These are phyloP conservation scores for Globisporangium solare DNA, from an alignment of 352 stramenopile species.

Conservation along the genomic window DNA sequence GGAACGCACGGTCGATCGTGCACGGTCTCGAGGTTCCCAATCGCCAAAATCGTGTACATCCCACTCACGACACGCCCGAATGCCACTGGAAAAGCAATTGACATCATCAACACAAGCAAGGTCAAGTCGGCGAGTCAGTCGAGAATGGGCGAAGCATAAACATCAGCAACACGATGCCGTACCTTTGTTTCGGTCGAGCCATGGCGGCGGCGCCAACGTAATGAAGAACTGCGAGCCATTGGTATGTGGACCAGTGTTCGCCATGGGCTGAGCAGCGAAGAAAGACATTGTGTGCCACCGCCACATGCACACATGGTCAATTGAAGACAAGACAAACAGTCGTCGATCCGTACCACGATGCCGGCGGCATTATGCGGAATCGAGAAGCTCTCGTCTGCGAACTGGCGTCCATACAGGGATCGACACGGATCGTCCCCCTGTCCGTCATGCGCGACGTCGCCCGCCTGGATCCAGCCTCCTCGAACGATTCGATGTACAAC, in stretches of 20 bases:
- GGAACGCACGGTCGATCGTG: slow-evolving; percentile 50
- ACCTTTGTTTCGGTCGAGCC: slow-evolving; percentile 70
- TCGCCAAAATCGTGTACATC: slow-evolving; percentile 47
- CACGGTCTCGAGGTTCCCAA: slow-evolving; percentile 45
- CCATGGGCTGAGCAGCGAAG: slow-evolving; percentile 87
- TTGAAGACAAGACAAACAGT: not conserved
- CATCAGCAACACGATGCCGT: slow-evolving; percentile 1
- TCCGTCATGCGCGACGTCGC: slow-evolving; percentile 43
- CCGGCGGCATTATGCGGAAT: slow-evolving; percentile 57
- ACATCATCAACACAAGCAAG: not conserved
- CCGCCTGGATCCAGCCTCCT: slow-evolving; percentile 70
- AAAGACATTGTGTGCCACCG: slow-evolving; percentile 3
- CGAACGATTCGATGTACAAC: slow-evolving; percentile 59
- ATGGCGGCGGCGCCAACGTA: slow-evolving; percentile 76
- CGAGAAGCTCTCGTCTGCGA: slow-evolving; percentile 71
- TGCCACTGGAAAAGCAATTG: slow-evolving; percentile 31
- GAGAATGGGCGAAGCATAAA: not conserved
- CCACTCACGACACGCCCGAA: slow-evolving; percentile 71
- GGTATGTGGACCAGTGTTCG: slow-evolving; percentile 92
- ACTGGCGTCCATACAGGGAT: slow-evolving; percentile 56
- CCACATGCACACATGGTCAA: not conserved
- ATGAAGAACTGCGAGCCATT: slow-evolving; percentile 99
- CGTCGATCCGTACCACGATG: slow-evolving; percentile 38
- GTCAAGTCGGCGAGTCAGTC: too few relatives aligned
- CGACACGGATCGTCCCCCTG: slow-evolving; percentile 43